Evolutionary conservation across 768 basidiomycete species (phyloP), one percentile per base, ranked within the genome.

Genomic region (Boletus rufocinnamomeus): DNA sequence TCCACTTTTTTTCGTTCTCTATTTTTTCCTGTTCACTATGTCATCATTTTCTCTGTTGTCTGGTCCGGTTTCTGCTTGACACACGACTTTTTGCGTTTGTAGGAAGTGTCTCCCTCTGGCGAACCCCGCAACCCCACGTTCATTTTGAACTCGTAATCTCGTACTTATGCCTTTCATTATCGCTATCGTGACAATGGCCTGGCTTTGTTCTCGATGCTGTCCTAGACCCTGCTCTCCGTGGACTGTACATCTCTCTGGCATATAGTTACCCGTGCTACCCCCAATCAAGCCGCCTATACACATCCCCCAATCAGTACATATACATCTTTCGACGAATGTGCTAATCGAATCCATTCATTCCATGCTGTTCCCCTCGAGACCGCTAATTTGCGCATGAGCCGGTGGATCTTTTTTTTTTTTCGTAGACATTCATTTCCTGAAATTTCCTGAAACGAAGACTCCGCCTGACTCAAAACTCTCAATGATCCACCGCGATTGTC

Each of bases 11-110:
- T 66, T n/a, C 28, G 16, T 19, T 53, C 63, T 17, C 1, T n/a
- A 14, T 9, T 23, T 47, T 67, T 65, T 54, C 65, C 23, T 27
- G 40, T 19, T 8, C 34, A 38, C 27, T 37, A 61, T 67, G 57
- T 66, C 62, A 72, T 65, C 56, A 57, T 63, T 62, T 50, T 72
- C 73, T 66, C 71, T 70, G 66, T 75, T 73, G 69, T 69, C 61
- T 49, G 50, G 52, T 63, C 64, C 69, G 59, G 59, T 61, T 73
- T 75, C 70, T 67, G 64, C 69, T 58, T 50, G 66, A 73, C 67
- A 74, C 63, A 70, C 61, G 52, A 61, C 67, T 47, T 45, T 61
- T 54, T 52, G 60, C 37, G 57, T 46, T 54, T 70, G 64, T 71
- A 60, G 56, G 44, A 60, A 63, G 58, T 58, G 62, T 64, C 57